phyloP scores from a whole-genome alignment of 768 basidiomycete species.

The Leucosporidium scottii region DNA sequence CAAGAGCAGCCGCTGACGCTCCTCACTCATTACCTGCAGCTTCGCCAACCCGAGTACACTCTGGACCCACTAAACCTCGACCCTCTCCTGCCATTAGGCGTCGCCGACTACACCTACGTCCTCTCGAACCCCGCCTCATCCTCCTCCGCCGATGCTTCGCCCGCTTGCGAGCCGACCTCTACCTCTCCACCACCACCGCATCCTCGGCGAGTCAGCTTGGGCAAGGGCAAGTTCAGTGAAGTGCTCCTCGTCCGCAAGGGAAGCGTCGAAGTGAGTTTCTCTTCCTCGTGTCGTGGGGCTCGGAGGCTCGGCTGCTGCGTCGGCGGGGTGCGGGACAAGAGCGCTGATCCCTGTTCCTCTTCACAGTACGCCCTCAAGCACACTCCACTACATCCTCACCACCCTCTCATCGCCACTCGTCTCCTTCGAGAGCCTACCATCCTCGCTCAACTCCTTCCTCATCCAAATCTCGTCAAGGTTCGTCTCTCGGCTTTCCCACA shows the following conservation, averaged over 20 bases:
- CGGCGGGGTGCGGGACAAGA: no score
- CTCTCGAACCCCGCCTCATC: conserved; percentile 14
- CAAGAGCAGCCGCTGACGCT: background rate
- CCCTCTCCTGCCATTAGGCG: conserved; percentile 39
- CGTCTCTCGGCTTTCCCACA: background rate
- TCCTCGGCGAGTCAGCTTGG: conserved; percentile 33
- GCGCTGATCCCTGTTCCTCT: no score
- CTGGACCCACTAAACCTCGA: conserved; percentile 40
- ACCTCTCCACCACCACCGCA: background rate
- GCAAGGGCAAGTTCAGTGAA: conserved; percentile 46
- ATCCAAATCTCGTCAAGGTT: conserved; percentile 44
- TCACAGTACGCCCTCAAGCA: conserved; percentile 46
- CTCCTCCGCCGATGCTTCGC: no score
- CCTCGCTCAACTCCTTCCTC: conserved; percentile 44
- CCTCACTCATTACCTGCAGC: background rate
- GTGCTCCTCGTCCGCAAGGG: conserved; percentile 44
- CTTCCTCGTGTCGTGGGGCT: background rate
- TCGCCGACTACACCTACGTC: conserved; percentile 43
- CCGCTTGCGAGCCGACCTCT: background rate
- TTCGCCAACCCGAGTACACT: conserved; percentile 7
- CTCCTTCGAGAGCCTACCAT: conserved; percentile 46
- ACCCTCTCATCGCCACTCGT: conserved; percentile 46
- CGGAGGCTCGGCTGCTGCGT: no score
- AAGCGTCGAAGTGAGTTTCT: conserved; percentile 38
- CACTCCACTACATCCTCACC: conserved; percentile 46